phyloP scores from a whole-genome alignment of 176 grass and related monocot genomes.

The Panicum miliaceum region DNA sequence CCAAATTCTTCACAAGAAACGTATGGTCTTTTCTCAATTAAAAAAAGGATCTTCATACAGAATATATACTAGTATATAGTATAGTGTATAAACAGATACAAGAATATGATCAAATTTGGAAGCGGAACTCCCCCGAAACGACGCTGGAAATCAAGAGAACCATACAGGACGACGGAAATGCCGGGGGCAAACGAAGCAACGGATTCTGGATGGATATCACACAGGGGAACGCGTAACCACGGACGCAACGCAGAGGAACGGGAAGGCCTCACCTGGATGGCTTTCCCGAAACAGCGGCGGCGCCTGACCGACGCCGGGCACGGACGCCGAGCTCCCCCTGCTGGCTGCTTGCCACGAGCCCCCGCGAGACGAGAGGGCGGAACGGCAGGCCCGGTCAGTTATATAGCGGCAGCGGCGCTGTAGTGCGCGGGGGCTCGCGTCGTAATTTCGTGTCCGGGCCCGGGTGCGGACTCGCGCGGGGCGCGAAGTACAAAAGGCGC shows the following conservation, averaged over 20 bases:
- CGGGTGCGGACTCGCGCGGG: background rate
- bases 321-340: background rate
- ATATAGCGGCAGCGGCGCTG: conserved; percentile 22
- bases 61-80: background rate
- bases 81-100: background rate
- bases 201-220: background rate
- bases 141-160: background rate
- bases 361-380: background rate
- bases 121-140: background rate
- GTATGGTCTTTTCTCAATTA: too few relatives aligned
- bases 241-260: background rate
- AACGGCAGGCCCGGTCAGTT: background rate
- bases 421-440: conserved; percentile 12
- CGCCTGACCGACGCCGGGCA: background rate
- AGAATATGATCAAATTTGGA: background rate
- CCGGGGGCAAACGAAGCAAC: background rate
- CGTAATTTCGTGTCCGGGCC: background rate
- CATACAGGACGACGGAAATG: background rate
- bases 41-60: background rate
- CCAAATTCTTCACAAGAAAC: background rate
- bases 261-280: background rate
- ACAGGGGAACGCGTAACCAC: background rate
- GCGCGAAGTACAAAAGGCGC: conserved; percentile 39
- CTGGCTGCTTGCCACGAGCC: background rate
- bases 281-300: background rate